phyloP scores from a whole-genome alignment of 169 alveolate genomes.

The Plasmodium vinckei region DNA sequence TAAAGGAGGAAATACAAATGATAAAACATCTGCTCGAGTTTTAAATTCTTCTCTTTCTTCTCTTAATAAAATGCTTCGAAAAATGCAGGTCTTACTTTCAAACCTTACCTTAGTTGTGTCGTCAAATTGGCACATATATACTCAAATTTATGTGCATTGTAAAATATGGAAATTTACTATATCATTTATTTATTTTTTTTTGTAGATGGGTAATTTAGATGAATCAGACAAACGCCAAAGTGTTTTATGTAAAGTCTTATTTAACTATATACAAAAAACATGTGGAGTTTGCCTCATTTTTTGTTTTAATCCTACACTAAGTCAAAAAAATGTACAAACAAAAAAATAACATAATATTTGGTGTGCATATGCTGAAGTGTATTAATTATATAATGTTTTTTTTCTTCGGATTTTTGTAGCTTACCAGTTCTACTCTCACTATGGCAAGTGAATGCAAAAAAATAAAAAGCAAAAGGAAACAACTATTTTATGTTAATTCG shows the following conservation, averaged over 20 bases:
- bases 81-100: slow-evolving; percentile 36
- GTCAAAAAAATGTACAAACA: slow-evolving; percentile 63
- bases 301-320: slow-evolving; percentile 50
- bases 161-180: background rate
- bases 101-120: background rate
- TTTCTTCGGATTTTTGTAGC: slow-evolving; percentile 3
- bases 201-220: slow-evolving; percentile 57
- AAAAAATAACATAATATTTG: background rate
- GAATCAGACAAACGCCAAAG: slow-evolving; percentile 74
- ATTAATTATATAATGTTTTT: background rate
- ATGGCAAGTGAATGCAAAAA: slow-evolving; percentile 69
- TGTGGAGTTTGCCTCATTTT: slow-evolving; percentile 71
- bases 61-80: slow-evolving; percentile 56
- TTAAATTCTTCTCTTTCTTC: slow-evolving; percentile 68
- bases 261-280: slow-evolving; percentile 58
- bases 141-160: background rate
- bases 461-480: slow-evolving; percentile 70
- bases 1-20: slow-evolving; percentile 15
- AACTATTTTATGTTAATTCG: slow-evolving; percentile 39
- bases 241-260: slow-evolving; percentile 62
- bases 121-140: background rate
- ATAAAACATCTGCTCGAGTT: slow-evolving; percentile 34
- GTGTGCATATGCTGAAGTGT: background rate
- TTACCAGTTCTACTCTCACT: slow-evolving; percentile 55
- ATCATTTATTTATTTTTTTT: background rate